These are phyloP conservation scores for Aspergillus funiculosus DNA, from an alignment of 495 filamentous ascomycete genomes.

Conservation along the genomic window DNA sequence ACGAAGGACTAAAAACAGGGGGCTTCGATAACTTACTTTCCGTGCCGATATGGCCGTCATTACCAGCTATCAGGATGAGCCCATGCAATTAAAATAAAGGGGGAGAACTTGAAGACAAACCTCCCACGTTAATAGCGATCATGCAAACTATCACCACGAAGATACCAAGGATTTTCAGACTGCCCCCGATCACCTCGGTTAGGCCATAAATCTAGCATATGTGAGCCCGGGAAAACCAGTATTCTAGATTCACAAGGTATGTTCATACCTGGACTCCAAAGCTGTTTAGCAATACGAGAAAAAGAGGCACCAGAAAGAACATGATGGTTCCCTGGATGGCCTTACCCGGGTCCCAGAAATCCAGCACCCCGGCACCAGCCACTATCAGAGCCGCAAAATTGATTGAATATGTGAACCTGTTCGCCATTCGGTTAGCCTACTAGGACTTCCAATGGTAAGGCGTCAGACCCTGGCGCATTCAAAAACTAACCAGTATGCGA, in stretches of 20 bases:
- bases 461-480: too few species aligned
- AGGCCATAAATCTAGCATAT: slow-evolving; percentile 30
- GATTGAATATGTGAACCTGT: slow-evolving; percentile 44
- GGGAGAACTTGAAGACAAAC: slow-evolving; percentile 19
- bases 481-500: slow-evolving; percentile 42
- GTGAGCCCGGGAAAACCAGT: background rate
- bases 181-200: slow-evolving; percentile 35
- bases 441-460: too few species aligned
- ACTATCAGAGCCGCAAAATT: slow-evolving; percentile 38
- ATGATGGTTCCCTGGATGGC: slow-evolving; percentile 26
- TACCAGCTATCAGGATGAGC: slow-evolving; percentile 12
- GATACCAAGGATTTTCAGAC: slow-evolving; percentile 32
- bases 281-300: slow-evolving; percentile 31
- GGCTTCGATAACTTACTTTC: slow-evolving; percentile 13
- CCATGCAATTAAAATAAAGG: background rate
- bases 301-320: slow-evolving; percentile 27
- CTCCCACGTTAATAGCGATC: slow-evolving; percentile 29
- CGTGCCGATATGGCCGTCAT: slow-evolving; percentile 12
- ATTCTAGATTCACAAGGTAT: background rate
- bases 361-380: slow-evolving; percentile 31
- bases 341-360: slow-evolving; percentile 31
- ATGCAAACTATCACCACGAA: slow-evolving; percentile 28
- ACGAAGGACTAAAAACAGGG: too few species aligned
- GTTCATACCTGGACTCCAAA: slow-evolving; percentile 28
- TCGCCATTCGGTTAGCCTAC: too few species aligned